These are phyloP conservation scores for Chaetomium globosum DNA, from an alignment of 2,329 filamentous ascomycete genomes.

Conservation along the genomic window DNA sequence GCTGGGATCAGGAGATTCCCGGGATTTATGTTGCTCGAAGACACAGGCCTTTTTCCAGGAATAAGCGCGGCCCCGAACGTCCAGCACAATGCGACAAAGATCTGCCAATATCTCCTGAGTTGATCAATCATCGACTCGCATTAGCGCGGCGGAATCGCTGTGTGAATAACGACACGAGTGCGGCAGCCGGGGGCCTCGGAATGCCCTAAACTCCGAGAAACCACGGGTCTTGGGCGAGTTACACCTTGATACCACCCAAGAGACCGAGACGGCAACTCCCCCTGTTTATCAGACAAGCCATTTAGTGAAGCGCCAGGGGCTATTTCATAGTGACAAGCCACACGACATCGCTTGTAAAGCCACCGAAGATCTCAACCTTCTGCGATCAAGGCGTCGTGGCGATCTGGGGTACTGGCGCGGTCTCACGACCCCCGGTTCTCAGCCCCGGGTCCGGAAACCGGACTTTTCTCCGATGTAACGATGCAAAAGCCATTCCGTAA, in stretches of 20 bases:
- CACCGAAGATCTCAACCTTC: neutral
- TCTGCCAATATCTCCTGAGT: too few species aligned
- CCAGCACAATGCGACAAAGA: too few species aligned
- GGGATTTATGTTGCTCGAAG: neutral
- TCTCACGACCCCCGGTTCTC: neutral
- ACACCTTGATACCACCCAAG: neutral
- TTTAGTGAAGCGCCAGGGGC: neutral
- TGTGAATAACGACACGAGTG: too few species aligned
- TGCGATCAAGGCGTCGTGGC: neutral
- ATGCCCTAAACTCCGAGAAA: too few species aligned
- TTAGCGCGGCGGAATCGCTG: too few species aligned
- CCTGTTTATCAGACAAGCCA: neutral
- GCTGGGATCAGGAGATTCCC: neutral
- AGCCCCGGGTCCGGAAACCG: too few species aligned
- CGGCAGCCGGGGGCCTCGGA: too few species aligned
- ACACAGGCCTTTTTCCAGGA: neutral
- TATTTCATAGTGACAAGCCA: neutral
- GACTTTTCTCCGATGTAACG: neutral
- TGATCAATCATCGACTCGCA: too few species aligned
- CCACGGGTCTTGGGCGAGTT: neutral
- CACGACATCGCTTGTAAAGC: neutral
- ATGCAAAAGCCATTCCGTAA: neutral
- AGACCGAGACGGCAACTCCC: neutral
- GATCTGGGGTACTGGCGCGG: neutral
- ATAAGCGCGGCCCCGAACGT: neutral